These are phyloP conservation scores for Tolypocladium album DNA, from an alignment of 2,329 filamentous ascomycete species.

Conservation along the genomic window DNA sequence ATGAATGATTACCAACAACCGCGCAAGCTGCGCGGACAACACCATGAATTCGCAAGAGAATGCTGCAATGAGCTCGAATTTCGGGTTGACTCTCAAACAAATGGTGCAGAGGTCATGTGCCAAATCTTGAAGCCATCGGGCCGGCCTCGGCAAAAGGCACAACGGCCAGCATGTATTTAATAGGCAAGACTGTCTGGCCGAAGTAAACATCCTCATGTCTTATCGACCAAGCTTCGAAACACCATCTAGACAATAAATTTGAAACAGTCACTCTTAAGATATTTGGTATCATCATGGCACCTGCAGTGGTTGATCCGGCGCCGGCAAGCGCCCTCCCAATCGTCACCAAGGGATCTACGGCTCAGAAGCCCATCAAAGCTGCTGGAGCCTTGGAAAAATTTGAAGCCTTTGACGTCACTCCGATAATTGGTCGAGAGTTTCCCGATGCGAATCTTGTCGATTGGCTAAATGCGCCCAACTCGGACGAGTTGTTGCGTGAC, in stretches of 20 bases:
- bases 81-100: neutral
- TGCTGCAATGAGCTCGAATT: neutral
- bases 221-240: neutral
- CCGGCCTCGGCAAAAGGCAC: neutral
- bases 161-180: neutral
- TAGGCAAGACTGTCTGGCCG: neutral
- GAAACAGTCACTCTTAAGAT: neutral
- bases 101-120: neutral
- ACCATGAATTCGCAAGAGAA: neutral
- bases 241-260: neutral
- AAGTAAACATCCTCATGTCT: neutral
- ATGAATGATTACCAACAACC: neutral
- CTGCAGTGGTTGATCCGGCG: constrained; percentile 4
- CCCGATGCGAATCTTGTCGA: constrained; percentile 48
- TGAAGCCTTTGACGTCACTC: constrained; percentile 48
- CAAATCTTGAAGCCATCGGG: neutral
- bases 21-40: neutral
- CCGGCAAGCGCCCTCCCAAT: constrained; percentile 1
- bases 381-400: constrained; percentile 40
- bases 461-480: constrained; percentile 47
- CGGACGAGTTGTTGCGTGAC: constrained; percentile 53
- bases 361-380: constrained; percentile 32
- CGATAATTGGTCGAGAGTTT: constrained; percentile 52
- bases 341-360: neutral
- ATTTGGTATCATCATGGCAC: constrained; percentile 3